phyloP scores from a whole-genome alignment of 371 early-diverging fungal genomes.

The Catenaria anguillulae region DNA sequence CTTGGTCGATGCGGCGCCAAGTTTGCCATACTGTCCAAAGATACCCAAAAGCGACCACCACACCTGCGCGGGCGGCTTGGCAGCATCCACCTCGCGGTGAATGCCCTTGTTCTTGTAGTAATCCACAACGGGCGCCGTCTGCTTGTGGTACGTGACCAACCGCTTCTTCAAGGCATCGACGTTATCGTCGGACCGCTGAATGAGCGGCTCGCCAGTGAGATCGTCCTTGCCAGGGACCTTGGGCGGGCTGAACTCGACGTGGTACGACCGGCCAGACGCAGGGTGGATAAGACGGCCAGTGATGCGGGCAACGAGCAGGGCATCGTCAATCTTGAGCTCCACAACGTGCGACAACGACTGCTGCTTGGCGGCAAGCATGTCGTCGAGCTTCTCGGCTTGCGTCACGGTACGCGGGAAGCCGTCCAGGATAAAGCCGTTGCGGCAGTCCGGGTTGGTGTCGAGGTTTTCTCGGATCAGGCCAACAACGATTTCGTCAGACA shows the following conservation, averaged over 20 bases:
- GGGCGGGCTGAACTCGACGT: slow-evolving; percentile 74
- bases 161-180: slow-evolving; percentile 86
- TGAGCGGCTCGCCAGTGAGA: slow-evolving; percentile 89
- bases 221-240: slow-evolving; percentile 84
- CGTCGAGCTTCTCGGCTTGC: slow-evolving; percentile 96
- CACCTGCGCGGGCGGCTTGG: slow-evolving; percentile 73
- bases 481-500: slow-evolving; percentile 96
- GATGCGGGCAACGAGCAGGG: slow-evolving; percentile 83
- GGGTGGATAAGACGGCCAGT: slow-evolving; percentile 92
- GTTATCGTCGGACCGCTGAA: slow-evolving; percentile 96
- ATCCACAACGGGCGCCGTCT: slow-evolving; percentile 90
- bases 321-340: slow-evolving; percentile 87
- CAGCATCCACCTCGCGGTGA: slow-evolving; percentile 82
- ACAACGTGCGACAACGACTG: slow-evolving; percentile 74
- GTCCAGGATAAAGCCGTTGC: slow-evolving; percentile 97
- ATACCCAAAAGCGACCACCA: slow-evolving; percentile 78
- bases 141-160: slow-evolving; percentile 82
- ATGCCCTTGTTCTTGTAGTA: slow-evolving; percentile 91
- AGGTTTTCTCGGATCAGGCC: slow-evolving; percentile 91
- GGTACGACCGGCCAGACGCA: slow-evolving; percentile 90
- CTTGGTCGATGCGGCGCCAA: neutral
- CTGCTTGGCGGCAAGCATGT: slow-evolving; percentile 68
- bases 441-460: slow-evolving; percentile 77
- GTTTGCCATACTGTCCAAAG: neutral
- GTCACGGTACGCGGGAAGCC: slow-evolving; percentile 98